phyloP scores from a whole-genome alignment of 2,329 filamentous ascomycete species.

The Pezicula carpinea region DNA sequence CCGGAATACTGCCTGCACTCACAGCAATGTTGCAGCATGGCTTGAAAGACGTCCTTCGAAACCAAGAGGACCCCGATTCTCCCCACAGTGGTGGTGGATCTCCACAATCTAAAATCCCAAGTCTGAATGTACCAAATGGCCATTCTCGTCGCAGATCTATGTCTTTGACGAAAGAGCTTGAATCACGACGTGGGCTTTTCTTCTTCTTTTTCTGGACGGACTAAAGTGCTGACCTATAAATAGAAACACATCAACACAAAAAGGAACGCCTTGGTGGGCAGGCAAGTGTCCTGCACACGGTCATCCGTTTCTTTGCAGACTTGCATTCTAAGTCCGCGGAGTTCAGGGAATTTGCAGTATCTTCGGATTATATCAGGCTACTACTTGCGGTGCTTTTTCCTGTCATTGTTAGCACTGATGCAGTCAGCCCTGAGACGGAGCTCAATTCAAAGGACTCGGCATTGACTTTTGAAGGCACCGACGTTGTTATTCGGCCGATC shows the following conservation, averaged over 20 bases:
- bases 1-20: constrained; percentile 76
- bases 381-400: constrained; percentile 81
- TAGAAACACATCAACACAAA: constrained; percentile 37
- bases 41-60: constrained; percentile 63
- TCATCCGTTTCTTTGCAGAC: constrained; percentile 74
- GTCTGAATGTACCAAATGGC: constrained; percentile 20
- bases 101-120: constrained; percentile 12
- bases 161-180: constrained; percentile 58
- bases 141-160: constrained; percentile 47
- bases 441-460: constrained; percentile 77
- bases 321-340: constrained; percentile 70
- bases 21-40: constrained; percentile 84
- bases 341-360: constrained; percentile 78
- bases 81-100: constrained; percentile 31
- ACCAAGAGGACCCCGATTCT: constrained; percentile 56
- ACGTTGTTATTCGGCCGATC: constrained; percentile 67
- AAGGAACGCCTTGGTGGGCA: constrained; percentile 51
- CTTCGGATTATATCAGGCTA: constrained; percentile 76
- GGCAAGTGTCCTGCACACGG: constrained; percentile 64
- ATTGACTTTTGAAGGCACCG: constrained; percentile 79
- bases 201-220: not conserved
- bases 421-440: constrained; percentile 78
- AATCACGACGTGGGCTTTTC: constrained; percentile 44
- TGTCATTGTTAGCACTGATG: constrained; percentile 79
- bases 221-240: constrained; percentile 3